These are phyloP conservation scores for Cryptosporidium tyzzeri DNA, from an alignment of 169 alveolate species.

Conservation along the genomic window DNA sequence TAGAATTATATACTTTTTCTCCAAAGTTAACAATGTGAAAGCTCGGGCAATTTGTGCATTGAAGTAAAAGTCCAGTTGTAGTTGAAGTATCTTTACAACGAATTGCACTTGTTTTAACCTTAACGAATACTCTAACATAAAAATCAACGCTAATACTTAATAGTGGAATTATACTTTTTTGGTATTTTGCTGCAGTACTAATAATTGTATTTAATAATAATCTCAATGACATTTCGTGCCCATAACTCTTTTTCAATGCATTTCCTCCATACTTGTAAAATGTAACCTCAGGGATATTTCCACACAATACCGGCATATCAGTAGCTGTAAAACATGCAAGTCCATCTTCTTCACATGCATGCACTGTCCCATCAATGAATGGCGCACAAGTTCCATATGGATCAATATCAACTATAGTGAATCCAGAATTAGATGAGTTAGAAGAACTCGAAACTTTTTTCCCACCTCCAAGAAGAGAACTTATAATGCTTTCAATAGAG, in stretches of 20 bases:
- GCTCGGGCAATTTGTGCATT: slow-evolving; percentile 87
- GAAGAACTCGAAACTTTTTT: slow-evolving; percentile 81
- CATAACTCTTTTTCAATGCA: slow-evolving; percentile 87
- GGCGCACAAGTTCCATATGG: slow-evolving; percentile 95
- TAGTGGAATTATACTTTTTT: slow-evolving; percentile 90
- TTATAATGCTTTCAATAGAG: background rate
- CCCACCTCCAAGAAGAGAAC: slow-evolving; percentile 10
- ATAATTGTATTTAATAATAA: slow-evolving; percentile 88
- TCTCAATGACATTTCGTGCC: slow-evolving; percentile 93
- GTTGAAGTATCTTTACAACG: slow-evolving; percentile 88
- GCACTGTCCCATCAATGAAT: slow-evolving; percentile 91
- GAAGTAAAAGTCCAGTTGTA: slow-evolving; percentile 87
- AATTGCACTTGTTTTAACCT: slow-evolving; percentile 87
- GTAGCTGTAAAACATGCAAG: slow-evolving; percentile 93
- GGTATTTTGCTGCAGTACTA: slow-evolving; percentile 90
- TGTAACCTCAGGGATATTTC: slow-evolving; percentile 93
- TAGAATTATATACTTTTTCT: slow-evolving; percentile 33
- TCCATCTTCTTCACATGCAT: slow-evolving; percentile 91
- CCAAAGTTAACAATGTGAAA: slow-evolving; percentile 84
- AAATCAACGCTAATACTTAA: slow-evolving; percentile 92
- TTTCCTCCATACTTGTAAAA: slow-evolving; percentile 94
- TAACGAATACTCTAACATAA: slow-evolving; percentile 92
- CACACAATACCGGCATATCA: slow-evolving; percentile 96
- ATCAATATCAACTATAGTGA: slow-evolving; percentile 92
- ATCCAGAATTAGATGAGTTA: slow-evolving; percentile 76